phyloP scores from a whole-genome alignment of 805 yeast genomes.

The Wickerhamomyces strasburgensis region DNA sequence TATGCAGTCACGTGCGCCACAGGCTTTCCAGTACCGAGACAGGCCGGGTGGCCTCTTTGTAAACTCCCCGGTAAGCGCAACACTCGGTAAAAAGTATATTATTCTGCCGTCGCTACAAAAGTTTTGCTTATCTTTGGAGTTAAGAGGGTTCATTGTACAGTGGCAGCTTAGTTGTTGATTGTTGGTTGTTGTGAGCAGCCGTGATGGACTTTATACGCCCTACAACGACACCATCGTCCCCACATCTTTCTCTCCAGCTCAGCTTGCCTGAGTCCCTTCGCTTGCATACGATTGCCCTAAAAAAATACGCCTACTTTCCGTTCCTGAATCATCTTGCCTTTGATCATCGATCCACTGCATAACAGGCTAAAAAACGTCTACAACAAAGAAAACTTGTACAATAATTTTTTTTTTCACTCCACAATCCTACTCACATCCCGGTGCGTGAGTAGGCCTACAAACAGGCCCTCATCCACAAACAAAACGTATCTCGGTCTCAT shows the following conservation, averaged over 20 bases:
- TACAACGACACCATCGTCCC: no score
- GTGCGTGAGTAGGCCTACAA: conserved; percentile 23
- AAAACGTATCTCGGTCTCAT: conserved; percentile 26
- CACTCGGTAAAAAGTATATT: not conserved
- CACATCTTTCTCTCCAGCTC: no score
- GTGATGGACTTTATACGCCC: no score
- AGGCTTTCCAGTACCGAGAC: not conserved
- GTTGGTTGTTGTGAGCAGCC: no score
- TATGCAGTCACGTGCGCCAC: no score
- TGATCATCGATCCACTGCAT: not conserved
- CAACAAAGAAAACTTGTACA: no score
- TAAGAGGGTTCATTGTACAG: no score
- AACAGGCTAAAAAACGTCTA: not conserved
- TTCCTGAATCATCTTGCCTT: not conserved
- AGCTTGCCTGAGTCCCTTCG: no score
- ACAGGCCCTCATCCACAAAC: conserved; percentile 20
- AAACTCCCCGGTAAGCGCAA: not conserved
- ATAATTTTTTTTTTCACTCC: not conserved
- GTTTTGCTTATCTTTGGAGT: no score
- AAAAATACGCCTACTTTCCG: not conserved
- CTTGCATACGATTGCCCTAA: no score
- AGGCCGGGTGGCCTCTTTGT: not conserved
- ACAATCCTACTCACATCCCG: conserved; percentile 14
- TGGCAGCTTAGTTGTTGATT: no score
- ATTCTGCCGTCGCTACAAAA: no score